Percentiles rank a stretch among this genome's conserved stretches.
Conservation (phyloP, 768 basidiomycete species). For the Tricholoma saponaceum region DNA sequence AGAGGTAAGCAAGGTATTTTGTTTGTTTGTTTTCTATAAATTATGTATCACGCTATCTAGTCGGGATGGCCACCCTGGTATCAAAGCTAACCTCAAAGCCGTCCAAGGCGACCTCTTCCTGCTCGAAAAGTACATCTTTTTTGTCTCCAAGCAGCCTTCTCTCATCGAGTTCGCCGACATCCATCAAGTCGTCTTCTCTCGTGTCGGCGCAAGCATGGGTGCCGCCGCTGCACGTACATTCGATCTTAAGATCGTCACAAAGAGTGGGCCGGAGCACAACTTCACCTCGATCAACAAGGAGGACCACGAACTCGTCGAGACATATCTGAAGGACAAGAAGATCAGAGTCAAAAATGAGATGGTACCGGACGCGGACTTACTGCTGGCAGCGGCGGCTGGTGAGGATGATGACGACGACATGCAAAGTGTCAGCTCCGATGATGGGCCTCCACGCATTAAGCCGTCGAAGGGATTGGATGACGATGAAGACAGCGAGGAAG, state of each 20-base stretch:
- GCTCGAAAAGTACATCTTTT: constrained; percentile 96
- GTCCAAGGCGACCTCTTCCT: constrained; percentile 96
- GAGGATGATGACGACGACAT: constrained; percentile 81
- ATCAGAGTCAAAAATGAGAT: constrained; percentile 95
- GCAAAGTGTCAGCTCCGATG: constrained; percentile 76
- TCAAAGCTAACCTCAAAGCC: constrained; percentile 97
- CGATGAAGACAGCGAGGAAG: constrained; percentile 77
- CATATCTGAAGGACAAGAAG: constrained; percentile 87
- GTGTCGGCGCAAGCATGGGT: constrained; percentile 82
- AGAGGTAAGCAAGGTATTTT: constrained; percentile 49
- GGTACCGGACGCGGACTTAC: constrained; percentile 79
- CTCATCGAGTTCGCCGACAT: constrained; percentile 90
- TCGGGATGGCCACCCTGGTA: constrained; percentile 86
- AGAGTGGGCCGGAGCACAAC: constrained; percentile 78
- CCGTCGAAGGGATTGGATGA: constrained; percentile 53
- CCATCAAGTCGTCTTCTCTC: constrained; percentile 87
- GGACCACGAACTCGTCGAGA: constrained; percentile 83
- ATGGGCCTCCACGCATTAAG: constrained; percentile 51
- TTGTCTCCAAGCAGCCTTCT: constrained; percentile 93
- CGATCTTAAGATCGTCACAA: constrained; percentile 86
- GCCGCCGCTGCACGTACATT: constrained; percentile 87
- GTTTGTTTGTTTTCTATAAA: not conserved
- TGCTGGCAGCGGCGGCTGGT: constrained; percentile 58
- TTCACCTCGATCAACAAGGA: constrained; percentile 97
- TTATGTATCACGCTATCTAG: constrained; percentile 32